Evolutionary conservation across 2,329 filamentous ascomycete genomes (phyloP).

Genomic region (Aureobasidium uvarum): DNA sequence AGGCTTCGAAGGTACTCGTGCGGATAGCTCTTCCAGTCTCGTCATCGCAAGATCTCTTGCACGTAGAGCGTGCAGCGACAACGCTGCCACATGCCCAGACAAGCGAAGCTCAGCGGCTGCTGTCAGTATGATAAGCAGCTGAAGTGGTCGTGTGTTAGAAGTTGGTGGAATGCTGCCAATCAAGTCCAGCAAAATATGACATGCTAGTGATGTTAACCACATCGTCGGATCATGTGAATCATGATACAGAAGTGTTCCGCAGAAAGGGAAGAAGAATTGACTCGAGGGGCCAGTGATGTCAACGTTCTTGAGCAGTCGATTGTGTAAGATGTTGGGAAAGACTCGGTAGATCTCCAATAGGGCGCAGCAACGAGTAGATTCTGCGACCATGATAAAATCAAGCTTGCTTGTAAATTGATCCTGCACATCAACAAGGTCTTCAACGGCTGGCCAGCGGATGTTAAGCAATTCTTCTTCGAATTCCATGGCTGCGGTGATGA

Average conservation of each 20-base stretch:
- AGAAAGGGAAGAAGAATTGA: conserved; percentile 12
- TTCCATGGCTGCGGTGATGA: conserved; percentile 38
- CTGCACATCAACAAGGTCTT: conserved; percentile 52
- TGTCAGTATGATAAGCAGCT: conserved; percentile 55
- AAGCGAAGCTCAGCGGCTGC: conserved; percentile 53
- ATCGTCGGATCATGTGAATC: background rate
- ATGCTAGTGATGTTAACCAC: conserved; percentile 54
- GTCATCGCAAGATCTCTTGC: conserved; percentile 50
- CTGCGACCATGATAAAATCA: conserved; percentile 55
- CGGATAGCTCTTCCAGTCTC: conserved; percentile 45
- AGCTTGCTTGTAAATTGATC: conserved; percentile 54
- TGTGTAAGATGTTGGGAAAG: conserved; percentile 45
- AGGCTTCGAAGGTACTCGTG: conserved; percentile 53
- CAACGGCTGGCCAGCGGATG: conserved; percentile 49
- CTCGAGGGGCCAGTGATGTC: conserved; percentile 2
- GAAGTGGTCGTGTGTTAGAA: conserved; percentile 55
- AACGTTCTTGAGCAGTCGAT: conserved; percentile 32
- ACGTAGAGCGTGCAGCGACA: conserved; percentile 40
- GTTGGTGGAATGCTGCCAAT: conserved; percentile 53
- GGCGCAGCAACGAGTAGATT: conserved; percentile 54
- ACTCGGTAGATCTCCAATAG: conserved; percentile 57
- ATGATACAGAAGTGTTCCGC: conserved; percentile 27
- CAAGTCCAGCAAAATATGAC: conserved; percentile 51
- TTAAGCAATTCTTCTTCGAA: conserved; percentile 52
- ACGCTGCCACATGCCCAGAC: conserved; percentile 30